These are phyloP conservation scores for Porcisia hertigi DNA, from an alignment of 208 protist genomes.

Conservation along the genomic window DNA sequence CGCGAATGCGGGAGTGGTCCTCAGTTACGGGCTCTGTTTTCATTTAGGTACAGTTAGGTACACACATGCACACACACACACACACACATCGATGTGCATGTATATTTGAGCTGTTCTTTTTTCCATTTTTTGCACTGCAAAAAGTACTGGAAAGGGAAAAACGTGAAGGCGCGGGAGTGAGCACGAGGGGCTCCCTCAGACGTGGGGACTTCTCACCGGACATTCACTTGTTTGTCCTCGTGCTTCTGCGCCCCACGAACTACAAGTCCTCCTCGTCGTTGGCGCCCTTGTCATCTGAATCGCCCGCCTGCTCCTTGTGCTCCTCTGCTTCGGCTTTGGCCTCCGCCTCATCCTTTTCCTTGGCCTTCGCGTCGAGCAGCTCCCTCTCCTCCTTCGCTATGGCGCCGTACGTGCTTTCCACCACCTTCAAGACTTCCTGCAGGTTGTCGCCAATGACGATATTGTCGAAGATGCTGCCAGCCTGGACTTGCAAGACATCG, in stretches of 20 bases:
- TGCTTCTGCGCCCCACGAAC: background rate
- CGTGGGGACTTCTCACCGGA: too few relatives aligned
- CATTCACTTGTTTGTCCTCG: too few relatives aligned
- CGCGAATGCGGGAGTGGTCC: too few relatives aligned
- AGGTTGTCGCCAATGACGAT: conserved; percentile 92
- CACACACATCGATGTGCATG: too few relatives aligned
- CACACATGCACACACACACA: too few relatives aligned
- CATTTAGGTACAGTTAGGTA: too few relatives aligned
- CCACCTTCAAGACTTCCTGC: conserved; percentile 71
- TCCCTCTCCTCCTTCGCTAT: conserved; percentile 26
- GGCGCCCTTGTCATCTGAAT: conserved; percentile 4
- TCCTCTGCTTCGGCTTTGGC: background rate
- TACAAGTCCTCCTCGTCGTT: background rate
- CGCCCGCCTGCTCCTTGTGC: conserved; percentile 6
- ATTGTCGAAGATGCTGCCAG: conserved; percentile 96
- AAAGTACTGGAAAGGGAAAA: too few relatives aligned
- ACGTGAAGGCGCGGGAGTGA: too few relatives aligned
- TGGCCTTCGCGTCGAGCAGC: conserved; percentile 7
- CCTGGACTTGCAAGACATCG: conserved; percentile 96
- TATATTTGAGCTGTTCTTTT: too few relatives aligned
- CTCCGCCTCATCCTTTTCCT: conserved; percentile 11
- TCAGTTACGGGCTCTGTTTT: too few relatives aligned
- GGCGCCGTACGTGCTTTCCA: conserved; percentile 33
- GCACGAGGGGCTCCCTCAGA: too few relatives aligned
- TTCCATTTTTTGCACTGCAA: too few relatives aligned